phyloP scores from a whole-genome alignment of 805 yeast genomes.

The Candida manassasensis region DNA sequence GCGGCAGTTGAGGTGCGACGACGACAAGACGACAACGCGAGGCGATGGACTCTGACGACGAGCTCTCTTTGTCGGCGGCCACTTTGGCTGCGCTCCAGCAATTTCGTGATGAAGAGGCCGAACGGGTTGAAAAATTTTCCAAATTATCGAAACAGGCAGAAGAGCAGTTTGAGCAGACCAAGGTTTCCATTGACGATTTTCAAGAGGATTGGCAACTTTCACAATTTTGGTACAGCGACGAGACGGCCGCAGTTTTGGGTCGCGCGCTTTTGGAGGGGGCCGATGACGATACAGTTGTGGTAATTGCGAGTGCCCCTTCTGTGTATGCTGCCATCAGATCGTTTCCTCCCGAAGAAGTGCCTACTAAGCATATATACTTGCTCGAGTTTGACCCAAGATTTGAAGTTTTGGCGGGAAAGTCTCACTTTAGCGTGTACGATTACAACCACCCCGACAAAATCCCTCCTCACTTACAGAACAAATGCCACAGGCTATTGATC shows the following conservation, averaged over 20 bases:
- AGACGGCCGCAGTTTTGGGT: slow-evolving; percentile 65
- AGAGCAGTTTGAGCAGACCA: slow-evolving; percentile 36
- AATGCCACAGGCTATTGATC: slow-evolving; percentile 66
- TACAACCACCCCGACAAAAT: slow-evolving; percentile 64
- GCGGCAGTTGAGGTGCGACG: no score
- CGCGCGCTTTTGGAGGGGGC: slow-evolving; percentile 75
- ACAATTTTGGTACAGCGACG: slow-evolving; percentile 84
- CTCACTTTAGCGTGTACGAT: slow-evolving; percentile 69
- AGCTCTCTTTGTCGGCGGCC: slow-evolving; percentile 42
- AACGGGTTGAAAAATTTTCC: slow-evolving; percentile 52
- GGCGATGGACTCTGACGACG: slow-evolving; percentile 35
- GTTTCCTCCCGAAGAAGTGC: slow-evolving; percentile 45
- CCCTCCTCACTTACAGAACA: slow-evolving; percentile 51
- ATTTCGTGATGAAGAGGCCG: slow-evolving; percentile 61
- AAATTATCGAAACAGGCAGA: slow-evolving; percentile 55
- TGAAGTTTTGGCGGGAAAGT: slow-evolving; percentile 61
- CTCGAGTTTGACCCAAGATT: slow-evolving; percentile 80
- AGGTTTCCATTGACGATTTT: slow-evolving; percentile 63
- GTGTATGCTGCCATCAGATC: slow-evolving; percentile 75
- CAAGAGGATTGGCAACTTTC: slow-evolving; percentile 93
- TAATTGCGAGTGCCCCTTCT: slow-evolving; percentile 85
- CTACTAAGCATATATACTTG: slow-evolving; percentile 67
- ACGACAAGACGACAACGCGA: no score
- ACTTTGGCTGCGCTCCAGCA: slow-evolving; percentile 57
- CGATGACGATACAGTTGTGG: slow-evolving; percentile 62